Evolutionary conservation across 2,329 filamentous ascomycete species (phyloP).

Genomic region (Pestalotiopsis fici): DNA sequence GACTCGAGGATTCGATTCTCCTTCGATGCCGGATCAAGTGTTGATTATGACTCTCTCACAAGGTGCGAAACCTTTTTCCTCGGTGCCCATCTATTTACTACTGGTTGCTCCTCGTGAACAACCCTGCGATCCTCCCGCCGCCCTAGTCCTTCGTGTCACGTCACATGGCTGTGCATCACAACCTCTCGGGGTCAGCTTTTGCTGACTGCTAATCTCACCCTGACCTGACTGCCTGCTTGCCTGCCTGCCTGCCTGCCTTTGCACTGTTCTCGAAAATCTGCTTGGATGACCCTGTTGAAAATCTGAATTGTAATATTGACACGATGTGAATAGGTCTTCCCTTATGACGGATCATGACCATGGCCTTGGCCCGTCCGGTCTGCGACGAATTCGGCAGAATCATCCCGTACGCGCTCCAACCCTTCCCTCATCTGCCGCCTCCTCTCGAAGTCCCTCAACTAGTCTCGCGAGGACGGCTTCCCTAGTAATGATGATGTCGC

Average conservation of each 20-base stretch:
- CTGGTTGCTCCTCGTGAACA: neutral
- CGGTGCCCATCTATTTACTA: neutral
- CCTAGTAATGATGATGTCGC: constrained; percentile 66
- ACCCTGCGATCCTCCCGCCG: constrained; percentile 12
- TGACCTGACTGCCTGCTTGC: neutral
- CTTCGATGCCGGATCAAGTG: constrained; percentile 67
- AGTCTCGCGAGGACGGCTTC: constrained; percentile 69
- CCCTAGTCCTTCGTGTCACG: constrained; percentile 10
- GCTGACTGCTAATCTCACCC: constrained; percentile 3
- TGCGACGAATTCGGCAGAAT: constrained; percentile 92
- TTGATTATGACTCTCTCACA: constrained; percentile 70
- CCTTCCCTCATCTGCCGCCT: constrained; percentile 63
- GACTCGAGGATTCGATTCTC: constrained; percentile 71
- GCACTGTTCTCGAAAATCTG: neutral
- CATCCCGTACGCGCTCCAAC: constrained; percentile 67
- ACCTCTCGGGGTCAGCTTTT: neutral
- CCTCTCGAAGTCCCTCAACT: constrained; percentile 61
- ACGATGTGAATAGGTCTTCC: constrained; percentile 62
- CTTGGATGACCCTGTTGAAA: neutral
- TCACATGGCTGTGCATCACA: constrained; percentile 12
- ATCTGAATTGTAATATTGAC: constrained; percentile 14
- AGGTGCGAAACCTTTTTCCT: constrained; percentile 59
- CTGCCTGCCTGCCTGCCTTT: neutral
- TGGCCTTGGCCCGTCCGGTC: constrained; percentile 79
- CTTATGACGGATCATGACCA: constrained; percentile 86